Percentiles rank a stretch among this genome's conserved stretches.
These are phyloP conservation scores for Gastrodia elata DNA, from an alignment of 106 monocot genomes.

Conservation along the genomic window DNA sequence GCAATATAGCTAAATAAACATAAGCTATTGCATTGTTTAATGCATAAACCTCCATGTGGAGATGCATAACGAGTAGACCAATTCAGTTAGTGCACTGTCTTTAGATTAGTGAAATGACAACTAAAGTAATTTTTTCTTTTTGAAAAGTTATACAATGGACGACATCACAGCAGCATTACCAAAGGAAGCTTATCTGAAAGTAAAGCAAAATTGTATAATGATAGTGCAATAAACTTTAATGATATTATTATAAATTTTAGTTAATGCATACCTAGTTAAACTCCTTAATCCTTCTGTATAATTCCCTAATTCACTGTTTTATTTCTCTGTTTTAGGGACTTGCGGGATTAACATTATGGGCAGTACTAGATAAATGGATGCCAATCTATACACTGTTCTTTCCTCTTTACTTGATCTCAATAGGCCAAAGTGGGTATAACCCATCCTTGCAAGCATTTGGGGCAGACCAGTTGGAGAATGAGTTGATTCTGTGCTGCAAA, in stretches of 20 bases:
- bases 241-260: background rate
- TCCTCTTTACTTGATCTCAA: slow-evolving; percentile 83
- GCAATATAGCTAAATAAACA: too few species aligned
- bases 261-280: background rate
- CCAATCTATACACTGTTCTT: slow-evolving; percentile 57
- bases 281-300: too few species aligned
- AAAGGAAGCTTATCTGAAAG: too few species aligned
- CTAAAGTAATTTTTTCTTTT: too few species aligned
- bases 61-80: too few species aligned
- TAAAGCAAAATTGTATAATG: background rate
- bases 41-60: too few species aligned
- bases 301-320: background rate
- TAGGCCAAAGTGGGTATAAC: slow-evolving; percentile 84
- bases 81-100: too few species aligned
- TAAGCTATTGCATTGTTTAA: too few species aligned
- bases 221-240: background rate
- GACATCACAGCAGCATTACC: too few species aligned
- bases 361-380: slow-evolving; percentile 54
- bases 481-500: slow-evolving; percentile 30
- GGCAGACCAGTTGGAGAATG: slow-evolving; percentile 66
- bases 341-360: slow-evolving; percentile 62
- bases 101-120: too few species aligned
- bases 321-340: slow-evolving; percentile 43
- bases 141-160: too few species aligned
- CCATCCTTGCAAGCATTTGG: slow-evolving; percentile 97